Conservation (phyloP, 1,284 basidiomycete species). For the Cutaneotrichosporon curvatum region DNA sequence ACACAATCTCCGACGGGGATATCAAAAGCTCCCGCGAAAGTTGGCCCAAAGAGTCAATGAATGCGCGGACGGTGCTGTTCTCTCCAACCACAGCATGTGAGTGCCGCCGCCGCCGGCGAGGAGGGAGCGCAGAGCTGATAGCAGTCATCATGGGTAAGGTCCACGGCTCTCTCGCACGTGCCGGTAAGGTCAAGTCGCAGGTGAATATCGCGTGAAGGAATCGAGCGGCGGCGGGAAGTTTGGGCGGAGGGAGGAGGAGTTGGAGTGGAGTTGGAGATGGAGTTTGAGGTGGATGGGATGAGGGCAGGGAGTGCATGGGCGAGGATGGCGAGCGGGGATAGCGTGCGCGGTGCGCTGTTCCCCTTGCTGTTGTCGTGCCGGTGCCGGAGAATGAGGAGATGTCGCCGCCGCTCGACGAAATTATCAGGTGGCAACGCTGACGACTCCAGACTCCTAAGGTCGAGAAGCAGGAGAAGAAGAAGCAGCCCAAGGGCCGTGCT, state of each 20-base stretch:
- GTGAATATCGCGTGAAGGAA: conserved; percentile 22
- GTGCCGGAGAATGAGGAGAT: not conserved
- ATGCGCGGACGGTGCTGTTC: not conserved
- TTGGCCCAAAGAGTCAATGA: not conserved
- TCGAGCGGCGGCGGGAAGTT: not conserved
- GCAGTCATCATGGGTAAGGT: conserved; percentile 57
- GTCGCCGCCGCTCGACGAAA: no score
- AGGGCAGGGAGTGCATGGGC: not conserved
- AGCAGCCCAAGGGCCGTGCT: conserved; percentile 88
- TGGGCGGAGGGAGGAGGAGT: not conserved
- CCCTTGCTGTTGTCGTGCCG: not conserved
- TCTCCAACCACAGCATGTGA: conserved; percentile 11
- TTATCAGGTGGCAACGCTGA: not conserved
- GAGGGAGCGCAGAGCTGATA: not conserved
- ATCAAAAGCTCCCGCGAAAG: not conserved
- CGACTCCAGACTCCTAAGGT: conserved; percentile 69
- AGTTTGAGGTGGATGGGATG: not conserved
- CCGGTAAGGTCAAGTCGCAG: conserved; percentile 98
- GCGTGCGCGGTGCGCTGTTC: not conserved
- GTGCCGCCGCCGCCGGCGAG: conserved; percentile 4
- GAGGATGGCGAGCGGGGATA: not conserved
- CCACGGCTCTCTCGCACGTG: conserved; percentile 99
- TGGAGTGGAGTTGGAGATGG: no score
- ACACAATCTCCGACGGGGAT: not conserved
- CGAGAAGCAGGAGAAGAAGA: conserved; percentile 97